Percentiles rank a stretch among this genome's conserved stretches.
phyloP scores from a whole-genome alignment of 495 filamentous ascomycete species.

The Apodospora peruviana region DNA sequence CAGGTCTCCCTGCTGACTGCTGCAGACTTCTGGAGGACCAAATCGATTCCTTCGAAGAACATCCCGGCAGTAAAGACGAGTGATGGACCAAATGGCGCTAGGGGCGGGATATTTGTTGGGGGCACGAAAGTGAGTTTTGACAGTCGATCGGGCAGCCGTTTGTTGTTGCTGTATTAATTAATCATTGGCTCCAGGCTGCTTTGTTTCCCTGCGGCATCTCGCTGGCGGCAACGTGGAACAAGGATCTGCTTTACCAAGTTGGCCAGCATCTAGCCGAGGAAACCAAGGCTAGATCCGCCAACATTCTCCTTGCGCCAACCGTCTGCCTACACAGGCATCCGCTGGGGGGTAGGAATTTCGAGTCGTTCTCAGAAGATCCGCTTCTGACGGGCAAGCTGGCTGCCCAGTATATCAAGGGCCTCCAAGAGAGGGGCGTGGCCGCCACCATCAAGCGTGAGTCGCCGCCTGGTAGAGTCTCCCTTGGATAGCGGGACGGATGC shows the following conservation, averaged over 20 bases:
- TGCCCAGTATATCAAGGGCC: constrained; percentile 63
- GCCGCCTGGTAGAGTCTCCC: too few species aligned
- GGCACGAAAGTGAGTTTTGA: constrained; percentile 49
- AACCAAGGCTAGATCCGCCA: constrained; percentile 63
- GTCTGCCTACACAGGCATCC: constrained; percentile 80
- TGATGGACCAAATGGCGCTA: constrained; percentile 75
- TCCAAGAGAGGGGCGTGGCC: constrained; percentile 69
- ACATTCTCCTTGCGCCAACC: constrained; percentile 73
- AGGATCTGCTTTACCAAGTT: constrained; percentile 57
- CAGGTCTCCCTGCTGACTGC: constrained; percentile 58
- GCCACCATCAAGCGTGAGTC: constrained; percentile 70
- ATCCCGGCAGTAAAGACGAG: constrained; percentile 70
- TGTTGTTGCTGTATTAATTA: constrained; percentile 33
- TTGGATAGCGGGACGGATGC: constrained; percentile 2
- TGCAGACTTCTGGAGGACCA: constrained; percentile 76
- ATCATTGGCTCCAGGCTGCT: constrained; percentile 46
- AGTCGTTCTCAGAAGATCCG: constrained; percentile 83
- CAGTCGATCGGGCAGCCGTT: constrained; percentile 25
- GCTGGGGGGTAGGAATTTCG: constrained; percentile 77
- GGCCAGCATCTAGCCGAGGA: constrained; percentile 72
- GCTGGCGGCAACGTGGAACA: constrained; percentile 74
- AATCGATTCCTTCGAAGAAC: constrained; percentile 57
- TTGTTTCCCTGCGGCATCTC: constrained; percentile 73
- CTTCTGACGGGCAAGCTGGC: constrained; percentile 71
- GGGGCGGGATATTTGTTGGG: constrained; percentile 62